These are phyloP conservation scores for Globisporangium perplexum DNA, from an alignment of 352 stramenopile genomes.

Conservation along the genomic window DNA sequence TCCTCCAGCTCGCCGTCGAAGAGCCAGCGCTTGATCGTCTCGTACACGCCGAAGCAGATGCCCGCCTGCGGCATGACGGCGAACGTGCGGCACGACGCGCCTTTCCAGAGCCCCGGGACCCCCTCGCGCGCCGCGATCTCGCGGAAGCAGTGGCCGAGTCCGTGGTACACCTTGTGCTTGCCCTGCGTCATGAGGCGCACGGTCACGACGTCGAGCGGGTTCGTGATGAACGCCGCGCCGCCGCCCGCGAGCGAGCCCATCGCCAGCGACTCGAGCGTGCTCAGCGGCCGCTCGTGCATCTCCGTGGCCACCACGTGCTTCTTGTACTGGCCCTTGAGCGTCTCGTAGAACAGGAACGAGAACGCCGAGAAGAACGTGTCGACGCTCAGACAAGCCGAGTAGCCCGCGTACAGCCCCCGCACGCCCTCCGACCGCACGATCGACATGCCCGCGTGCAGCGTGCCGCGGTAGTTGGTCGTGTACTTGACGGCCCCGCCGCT, in stretches of 20 bases:
- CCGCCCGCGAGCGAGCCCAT: slow-evolving; percentile 58
- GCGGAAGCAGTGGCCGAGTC: slow-evolving; percentile 52
- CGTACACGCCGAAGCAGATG: slow-evolving; percentile 86
- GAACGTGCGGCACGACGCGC: slow-evolving; percentile 57
- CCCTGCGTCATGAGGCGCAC: slow-evolving; percentile 82
- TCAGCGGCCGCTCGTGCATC: slow-evolving; percentile 30
- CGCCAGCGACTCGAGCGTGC: slow-evolving; percentile 45
- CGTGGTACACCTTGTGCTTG: slow-evolving; percentile 55
- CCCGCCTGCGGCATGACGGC: slow-evolving; percentile 72
- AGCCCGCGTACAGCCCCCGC: slow-evolving; percentile 61
- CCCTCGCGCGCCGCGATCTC: slow-evolving; percentile 54
- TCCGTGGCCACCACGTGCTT: slow-evolving; percentile 22
- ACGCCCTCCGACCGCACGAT: slow-evolving; percentile 66
- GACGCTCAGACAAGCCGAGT: slow-evolving; percentile 71
- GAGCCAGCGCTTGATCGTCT: slow-evolving; percentile 71
- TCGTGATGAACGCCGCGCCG: slow-evolving; percentile 63
- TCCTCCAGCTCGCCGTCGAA: slow-evolving; percentile 64
- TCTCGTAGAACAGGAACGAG: slow-evolving; percentile 84
- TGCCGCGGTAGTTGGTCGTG: slow-evolving; percentile 69
- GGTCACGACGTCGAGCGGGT: slow-evolving; percentile 77
- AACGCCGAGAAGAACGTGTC: slow-evolving; percentile 81
- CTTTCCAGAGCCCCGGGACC: slow-evolving; percentile 59
- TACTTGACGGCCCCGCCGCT: slow-evolving; percentile 62
- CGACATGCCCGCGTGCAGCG: slow-evolving; percentile 45
- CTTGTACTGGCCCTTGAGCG: slow-evolving; percentile 47